Percentiles rank a stretch among this genome's conserved stretches.
Conservation (phyloP, 495 filamentous ascomycete genomes). For the Amorphotheca resinae region DNA sequence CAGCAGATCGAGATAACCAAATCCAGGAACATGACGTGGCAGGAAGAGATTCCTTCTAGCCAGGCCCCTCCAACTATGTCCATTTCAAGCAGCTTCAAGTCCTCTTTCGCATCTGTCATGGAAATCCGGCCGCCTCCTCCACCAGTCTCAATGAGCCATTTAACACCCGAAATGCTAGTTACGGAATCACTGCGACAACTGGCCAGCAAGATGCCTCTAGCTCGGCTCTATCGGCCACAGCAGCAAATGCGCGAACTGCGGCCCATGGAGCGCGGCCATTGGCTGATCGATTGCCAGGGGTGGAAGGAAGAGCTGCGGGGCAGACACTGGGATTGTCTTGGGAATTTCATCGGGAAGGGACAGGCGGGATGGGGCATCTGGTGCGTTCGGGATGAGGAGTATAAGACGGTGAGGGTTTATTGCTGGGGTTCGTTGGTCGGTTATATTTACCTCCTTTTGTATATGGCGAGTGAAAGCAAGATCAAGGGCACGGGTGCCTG, state of each 20-base stretch:
- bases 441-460: slow-evolving; percentile 54
- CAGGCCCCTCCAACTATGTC: no score
- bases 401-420: slow-evolving; percentile 40
- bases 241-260: slow-evolving; percentile 36
- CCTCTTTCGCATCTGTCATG: background rate
- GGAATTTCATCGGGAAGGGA: slow-evolving; percentile 42
- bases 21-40: no score
- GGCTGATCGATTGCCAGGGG: slow-evolving; percentile 40
- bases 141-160: slow-evolving; percentile 26
- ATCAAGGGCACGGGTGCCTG: slow-evolving; percentile 37
- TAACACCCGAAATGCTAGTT: slow-evolving; percentile 34
- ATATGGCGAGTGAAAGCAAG: slow-evolving; percentile 46
- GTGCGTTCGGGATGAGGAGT: slow-evolving; percentile 26
- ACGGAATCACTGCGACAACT: slow-evolving; percentile 44
- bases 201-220: slow-evolving; percentile 35
- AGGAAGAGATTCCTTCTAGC: no score
- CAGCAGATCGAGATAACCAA: background rate
- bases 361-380: slow-evolving; percentile 58
- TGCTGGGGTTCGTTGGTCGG: slow-evolving; percentile 52
- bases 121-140: slow-evolving; percentile 34
- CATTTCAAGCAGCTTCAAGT: background rate
- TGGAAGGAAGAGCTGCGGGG: slow-evolving; percentile 29
- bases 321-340: slow-evolving; percentile 50
- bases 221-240: slow-evolving; percentile 38
- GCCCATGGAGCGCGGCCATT: slow-evolving; percentile 54